Conservation (phyloP, 306 rosid species). For the Hylodesmum podocarpum region DNA sequence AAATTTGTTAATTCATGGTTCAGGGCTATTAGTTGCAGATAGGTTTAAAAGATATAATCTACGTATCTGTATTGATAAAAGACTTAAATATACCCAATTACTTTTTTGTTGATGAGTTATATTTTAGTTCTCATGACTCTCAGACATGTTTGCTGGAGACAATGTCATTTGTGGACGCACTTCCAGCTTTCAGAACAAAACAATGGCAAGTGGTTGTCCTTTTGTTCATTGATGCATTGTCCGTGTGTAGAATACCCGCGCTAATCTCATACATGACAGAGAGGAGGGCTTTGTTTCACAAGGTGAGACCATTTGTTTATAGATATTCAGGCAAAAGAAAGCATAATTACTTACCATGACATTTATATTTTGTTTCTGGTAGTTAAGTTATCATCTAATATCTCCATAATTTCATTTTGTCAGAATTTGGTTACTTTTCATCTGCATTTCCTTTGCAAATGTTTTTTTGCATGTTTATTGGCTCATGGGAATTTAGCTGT, state of each 20-base stretch:
- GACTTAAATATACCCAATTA: neutral
- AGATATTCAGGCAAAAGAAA: neutral
- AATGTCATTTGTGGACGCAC: constrained; percentile 79
- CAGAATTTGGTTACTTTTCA: neutral
- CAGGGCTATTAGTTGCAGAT: neutral
- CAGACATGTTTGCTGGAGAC: constrained; percentile 80
- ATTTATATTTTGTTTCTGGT: neutral
- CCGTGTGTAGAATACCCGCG: constrained; percentile 73
- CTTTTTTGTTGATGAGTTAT: constrained; percentile 8
- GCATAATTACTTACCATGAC: neutral
- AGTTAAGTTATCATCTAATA: neutral
- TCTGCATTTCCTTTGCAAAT: neutral
- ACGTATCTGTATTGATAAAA: neutral
- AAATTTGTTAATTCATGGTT: constrained; percentile 5
- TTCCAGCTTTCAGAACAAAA: constrained; percentile 81
- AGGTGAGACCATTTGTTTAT: constrained; percentile 48
- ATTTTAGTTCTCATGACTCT: constrained; percentile 25
- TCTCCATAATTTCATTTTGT: constrained; percentile 5
- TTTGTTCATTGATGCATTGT: constrained; percentile 78
- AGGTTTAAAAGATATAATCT: constrained; percentile 7
- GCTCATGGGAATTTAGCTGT: constrained; percentile 4
- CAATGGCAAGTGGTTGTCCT: constrained; percentile 90
- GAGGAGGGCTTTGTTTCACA: constrained; percentile 62
- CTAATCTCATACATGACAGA: constrained; percentile 60
- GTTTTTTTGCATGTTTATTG: neutral